Conservation (phyloP, 768 basidiomycete genomes). For the Multifurca ochricompacta region DNA sequence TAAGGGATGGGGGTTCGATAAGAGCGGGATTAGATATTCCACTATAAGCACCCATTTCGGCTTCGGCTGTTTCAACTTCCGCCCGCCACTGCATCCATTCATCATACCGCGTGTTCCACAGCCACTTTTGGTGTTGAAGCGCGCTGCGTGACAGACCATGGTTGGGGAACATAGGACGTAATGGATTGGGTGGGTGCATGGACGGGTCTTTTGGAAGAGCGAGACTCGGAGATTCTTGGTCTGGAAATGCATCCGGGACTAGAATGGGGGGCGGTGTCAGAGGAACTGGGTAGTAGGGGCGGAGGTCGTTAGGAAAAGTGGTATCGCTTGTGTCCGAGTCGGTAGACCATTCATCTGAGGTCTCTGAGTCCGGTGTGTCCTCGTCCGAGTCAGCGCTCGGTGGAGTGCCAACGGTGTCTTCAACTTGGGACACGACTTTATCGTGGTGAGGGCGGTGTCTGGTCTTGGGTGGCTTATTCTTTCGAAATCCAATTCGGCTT, state of each 20-base stretch:
- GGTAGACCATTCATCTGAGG: constrained; percentile 21
- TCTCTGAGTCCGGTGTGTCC: constrained; percentile 17
- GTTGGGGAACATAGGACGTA: constrained; percentile 26
- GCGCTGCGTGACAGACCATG: constrained; percentile 59
- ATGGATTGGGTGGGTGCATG: not conserved
- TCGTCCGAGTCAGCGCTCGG: constrained; percentile 7
- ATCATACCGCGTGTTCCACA: constrained; percentile 53
- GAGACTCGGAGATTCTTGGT: not conserved
- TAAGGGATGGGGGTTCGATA: constrained; percentile 4
- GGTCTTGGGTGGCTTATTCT: not conserved
- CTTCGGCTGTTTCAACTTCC: constrained; percentile 16
- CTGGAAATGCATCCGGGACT: constrained; percentile 14
- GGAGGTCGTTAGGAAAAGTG: not conserved
- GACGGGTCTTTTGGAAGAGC: constrained; percentile 1
- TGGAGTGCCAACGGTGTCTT: not conserved
- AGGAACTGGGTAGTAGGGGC: constrained; percentile 1
- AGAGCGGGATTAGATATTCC: constrained; percentile 17
- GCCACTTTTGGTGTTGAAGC: constrained; percentile 49
- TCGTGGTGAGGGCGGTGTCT: not conserved
- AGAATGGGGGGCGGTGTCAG: constrained; percentile 3
- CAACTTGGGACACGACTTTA: not conserved
- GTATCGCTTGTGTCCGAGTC: constrained; percentile 18
- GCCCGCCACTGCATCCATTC: constrained; percentile 37
- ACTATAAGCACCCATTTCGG: constrained; percentile 19
- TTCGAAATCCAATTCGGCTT: constrained; percentile 20